phyloP scores from a whole-genome alignment of 352 stramenopile species.

The Globisporangium radiosum region DNA sequence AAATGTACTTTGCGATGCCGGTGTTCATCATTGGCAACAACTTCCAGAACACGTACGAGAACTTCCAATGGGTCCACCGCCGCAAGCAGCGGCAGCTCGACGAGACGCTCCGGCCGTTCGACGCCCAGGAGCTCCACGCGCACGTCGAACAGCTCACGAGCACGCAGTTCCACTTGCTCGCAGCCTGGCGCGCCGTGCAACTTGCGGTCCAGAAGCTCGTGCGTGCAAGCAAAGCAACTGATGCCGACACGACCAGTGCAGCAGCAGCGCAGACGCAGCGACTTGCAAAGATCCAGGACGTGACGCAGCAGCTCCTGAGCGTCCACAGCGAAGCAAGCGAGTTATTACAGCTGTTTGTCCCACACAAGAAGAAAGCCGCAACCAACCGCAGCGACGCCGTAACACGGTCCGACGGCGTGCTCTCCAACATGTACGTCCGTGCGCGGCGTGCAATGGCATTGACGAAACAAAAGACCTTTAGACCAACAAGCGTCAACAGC shows the following conservation, averaged over 20 bases:
- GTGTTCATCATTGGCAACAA: constrained; percentile 74
- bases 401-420: constrained; percentile 18
- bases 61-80: constrained; percentile 48
- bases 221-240: constrained; percentile 11
- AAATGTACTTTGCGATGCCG: constrained; percentile 79
- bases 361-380: constrained; percentile 31
- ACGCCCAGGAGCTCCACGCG: constrained; percentile 33
- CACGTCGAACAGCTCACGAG: constrained; percentile 48
- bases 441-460: constrained; percentile 16
- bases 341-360: constrained; percentile 44
- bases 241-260: constrained; percentile 17
- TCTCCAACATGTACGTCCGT: constrained; percentile 42
- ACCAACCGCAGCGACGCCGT: background rate
- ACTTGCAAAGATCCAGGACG: constrained; percentile 42
- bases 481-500: background rate
- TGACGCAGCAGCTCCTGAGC: constrained; percentile 26
- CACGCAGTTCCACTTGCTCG: constrained; percentile 53
- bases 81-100: constrained; percentile 43
- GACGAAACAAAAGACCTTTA: background rate
- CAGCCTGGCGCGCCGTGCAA: constrained; percentile 39
- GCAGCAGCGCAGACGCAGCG: constrained; percentile 26
- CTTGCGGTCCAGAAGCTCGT: constrained; percentile 32
- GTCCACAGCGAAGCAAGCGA: constrained; percentile 31
- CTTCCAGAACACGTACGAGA: constrained; percentile 57
- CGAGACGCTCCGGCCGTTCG: constrained; percentile 46